Percentiles rank a stretch among this genome's conserved stretches.
phyloP scores from a whole-genome alignment of 495 filamentous ascomycete species.

The Penicillium herquei region DNA sequence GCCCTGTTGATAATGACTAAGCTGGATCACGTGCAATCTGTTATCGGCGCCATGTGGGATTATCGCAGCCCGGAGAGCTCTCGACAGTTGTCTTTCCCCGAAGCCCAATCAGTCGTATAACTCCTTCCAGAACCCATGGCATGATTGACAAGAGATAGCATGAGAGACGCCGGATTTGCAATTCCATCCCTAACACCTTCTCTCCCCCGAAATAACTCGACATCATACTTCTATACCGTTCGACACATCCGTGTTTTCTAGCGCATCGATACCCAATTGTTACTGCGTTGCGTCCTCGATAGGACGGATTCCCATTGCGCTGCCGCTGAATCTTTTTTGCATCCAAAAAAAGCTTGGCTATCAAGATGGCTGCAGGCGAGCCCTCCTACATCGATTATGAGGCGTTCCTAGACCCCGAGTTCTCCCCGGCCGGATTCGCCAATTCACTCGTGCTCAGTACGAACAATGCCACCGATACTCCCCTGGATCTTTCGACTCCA shows the following conservation, averaged over 20 bases:
- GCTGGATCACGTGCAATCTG: no score
- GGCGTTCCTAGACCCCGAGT: conserved; percentile 79
- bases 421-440: conserved; percentile 78
- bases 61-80: conserved; percentile 15
- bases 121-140: not conserved
- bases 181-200: not conserved
- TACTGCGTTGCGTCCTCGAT: not conserved
- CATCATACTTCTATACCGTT: not conserved
- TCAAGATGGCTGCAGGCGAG: conserved; percentile 40
- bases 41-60: conserved; percentile 20
- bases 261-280: conserved; percentile 8
- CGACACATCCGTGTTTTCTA: not conserved
- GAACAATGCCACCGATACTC: conserved; percentile 87
- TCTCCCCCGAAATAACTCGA: not conserved
- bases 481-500: conserved; percentile 89
- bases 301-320: not conserved
- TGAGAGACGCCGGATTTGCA: not conserved
- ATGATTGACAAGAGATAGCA: not conserved
- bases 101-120: not conserved
- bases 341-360: not conserved
- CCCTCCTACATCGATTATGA: conserved; percentile 97
- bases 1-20: no score
- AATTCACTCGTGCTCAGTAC: conserved; percentile 84
- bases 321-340: not conserved
- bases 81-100: conserved; percentile 19